Percentiles rank a stretch among this genome's conserved stretches.
phyloP scores from a whole-genome alignment of 371 early-diverging fungal genomes.

The Mortierella sp. region DNA sequence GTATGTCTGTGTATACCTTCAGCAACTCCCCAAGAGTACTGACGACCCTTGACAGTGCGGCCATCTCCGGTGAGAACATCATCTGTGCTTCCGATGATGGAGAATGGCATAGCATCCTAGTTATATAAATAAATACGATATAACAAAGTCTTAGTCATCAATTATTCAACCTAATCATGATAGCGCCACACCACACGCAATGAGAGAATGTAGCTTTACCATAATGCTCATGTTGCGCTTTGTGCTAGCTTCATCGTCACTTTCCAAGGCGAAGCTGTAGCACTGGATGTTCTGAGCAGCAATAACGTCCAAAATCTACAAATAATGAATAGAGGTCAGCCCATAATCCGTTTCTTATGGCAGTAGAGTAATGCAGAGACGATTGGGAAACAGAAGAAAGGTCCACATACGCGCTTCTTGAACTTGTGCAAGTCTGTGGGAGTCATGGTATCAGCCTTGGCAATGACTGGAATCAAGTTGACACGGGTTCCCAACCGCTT shows the following conservation, averaged over 20 bases:
- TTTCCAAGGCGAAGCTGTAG: constrained; percentile 88
- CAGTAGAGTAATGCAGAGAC: no score
- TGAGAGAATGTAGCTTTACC: constrained; percentile 48
- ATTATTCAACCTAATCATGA: background rate
- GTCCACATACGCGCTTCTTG: constrained; percentile 78
- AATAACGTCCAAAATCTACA: constrained; percentile 84
- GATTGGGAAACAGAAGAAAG: no score
- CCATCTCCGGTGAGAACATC: constrained; percentile 87
- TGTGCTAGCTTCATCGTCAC: constrained; percentile 88
- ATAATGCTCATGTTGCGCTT: constrained; percentile 87
- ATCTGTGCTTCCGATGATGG: constrained; percentile 93
- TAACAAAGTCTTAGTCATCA: background rate
- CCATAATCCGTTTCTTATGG: no score
- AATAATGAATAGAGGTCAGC: background rate
- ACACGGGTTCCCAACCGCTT: constrained; percentile 86
- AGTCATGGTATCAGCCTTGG: constrained; percentile 95
- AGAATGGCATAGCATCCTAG: constrained; percentile 92
- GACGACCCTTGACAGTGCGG: constrained; percentile 86
- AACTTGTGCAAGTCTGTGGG: constrained; percentile 83
- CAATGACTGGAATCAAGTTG: constrained; percentile 94
- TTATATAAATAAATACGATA: background rate
- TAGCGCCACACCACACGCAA: background rate
- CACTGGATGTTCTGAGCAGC: constrained; percentile 83
- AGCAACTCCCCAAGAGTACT: constrained; percentile 96
- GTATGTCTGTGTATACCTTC: constrained; percentile 60